Conservation (phyloP, 1,284 basidiomycete species). For the Fomitopsis palustris region DNA sequence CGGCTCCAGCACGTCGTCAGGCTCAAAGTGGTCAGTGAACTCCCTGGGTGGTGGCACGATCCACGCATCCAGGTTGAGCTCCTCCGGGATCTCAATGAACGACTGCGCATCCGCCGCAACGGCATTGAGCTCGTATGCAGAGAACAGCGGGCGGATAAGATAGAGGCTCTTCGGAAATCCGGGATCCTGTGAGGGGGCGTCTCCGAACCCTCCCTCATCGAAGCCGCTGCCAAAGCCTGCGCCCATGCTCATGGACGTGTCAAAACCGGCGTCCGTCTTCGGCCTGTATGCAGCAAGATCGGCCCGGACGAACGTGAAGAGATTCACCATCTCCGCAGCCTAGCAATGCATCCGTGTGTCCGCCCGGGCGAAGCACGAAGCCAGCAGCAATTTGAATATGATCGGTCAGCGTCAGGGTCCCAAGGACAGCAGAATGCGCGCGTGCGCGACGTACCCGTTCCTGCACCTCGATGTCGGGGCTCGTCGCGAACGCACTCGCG, state of each 20-base stretch:
- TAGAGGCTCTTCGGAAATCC: slow-evolving; percentile 85
- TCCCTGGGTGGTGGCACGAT: slow-evolving; percentile 69
- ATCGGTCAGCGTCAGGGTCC: background rate
- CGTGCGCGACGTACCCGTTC: slow-evolving; percentile 64
- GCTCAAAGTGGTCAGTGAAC: slow-evolving; percentile 22
- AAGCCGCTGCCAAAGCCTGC: slow-evolving; percentile 33
- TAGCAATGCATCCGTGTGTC: slow-evolving; percentile 24
- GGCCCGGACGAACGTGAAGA: slow-evolving; percentile 79
- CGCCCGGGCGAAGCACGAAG: background rate
- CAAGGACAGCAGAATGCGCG: background rate
- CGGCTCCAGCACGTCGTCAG: slow-evolving; percentile 26
- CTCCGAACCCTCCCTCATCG: slow-evolving; percentile 3
- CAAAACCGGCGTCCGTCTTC: slow-evolving; percentile 34
- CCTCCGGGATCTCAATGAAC: slow-evolving; percentile 79
- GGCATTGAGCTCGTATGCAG: slow-evolving; percentile 80
- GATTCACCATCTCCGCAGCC: slow-evolving; percentile 78
- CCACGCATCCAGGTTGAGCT: slow-evolving; percentile 82
- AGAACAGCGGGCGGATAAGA: slow-evolving; percentile 82
- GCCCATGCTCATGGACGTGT: background rate
- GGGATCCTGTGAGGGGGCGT: slow-evolving; percentile 35
- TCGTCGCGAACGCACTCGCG: slow-evolving; percentile 52
- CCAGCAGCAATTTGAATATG: background rate
- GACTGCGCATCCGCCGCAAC: slow-evolving; percentile 80
- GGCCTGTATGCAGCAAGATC: slow-evolving; percentile 68
- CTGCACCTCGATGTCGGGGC: slow-evolving; percentile 82